phyloP scores from a whole-genome alignment of 371 early-diverging fungal species.

The Mucor mucedo region DNA sequence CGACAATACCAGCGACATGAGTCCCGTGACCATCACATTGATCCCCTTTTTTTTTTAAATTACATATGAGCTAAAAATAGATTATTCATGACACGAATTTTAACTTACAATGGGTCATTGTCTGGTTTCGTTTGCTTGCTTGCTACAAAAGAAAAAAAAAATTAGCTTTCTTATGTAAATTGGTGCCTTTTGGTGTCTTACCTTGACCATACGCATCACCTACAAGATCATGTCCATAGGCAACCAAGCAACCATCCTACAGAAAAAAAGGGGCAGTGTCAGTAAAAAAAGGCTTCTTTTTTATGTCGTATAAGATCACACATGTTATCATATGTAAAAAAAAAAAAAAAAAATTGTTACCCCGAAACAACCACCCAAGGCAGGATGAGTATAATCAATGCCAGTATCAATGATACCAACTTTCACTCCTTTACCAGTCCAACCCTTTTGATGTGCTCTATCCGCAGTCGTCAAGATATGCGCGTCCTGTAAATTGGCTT shows the following conservation, averaged over 20 bases:
- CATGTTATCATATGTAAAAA: no score
- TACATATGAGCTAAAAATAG: neutral
- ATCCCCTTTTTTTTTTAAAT: slow-evolving; percentile 16
- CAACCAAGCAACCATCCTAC: slow-evolving; percentile 54
- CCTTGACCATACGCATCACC: slow-evolving; percentile 40
- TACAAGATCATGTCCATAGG: slow-evolving; percentile 67
- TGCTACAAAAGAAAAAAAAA: neutral
- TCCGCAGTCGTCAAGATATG: slow-evolving; percentile 16
- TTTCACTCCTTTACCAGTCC: slow-evolving; percentile 25
- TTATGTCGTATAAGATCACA: no score
- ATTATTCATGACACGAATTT: no score
- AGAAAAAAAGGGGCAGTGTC: no score
- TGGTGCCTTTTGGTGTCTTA: slow-evolving; percentile 11
- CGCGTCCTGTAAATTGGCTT: slow-evolving; percentile 10
- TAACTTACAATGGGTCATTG: slow-evolving; percentile 31
- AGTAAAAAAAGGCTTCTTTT: no score
- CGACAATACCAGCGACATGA: slow-evolving; percentile 63
- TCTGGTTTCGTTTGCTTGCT: slow-evolving; percentile 46
- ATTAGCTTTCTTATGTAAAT: neutral
- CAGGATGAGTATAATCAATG: slow-evolving; percentile 73
- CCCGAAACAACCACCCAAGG: slow-evolving; percentile 74
- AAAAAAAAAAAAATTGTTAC: slow-evolving; percentile 7
- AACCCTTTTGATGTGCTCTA: neutral
- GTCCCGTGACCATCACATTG: slow-evolving; percentile 55
- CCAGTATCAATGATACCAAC: slow-evolving; percentile 34